Evolutionary conservation across 805 yeast genomes (phyloP), one percentile per base, ranked within the genome.

Genomic region (Hyphopichia homilentoma): DNA sequence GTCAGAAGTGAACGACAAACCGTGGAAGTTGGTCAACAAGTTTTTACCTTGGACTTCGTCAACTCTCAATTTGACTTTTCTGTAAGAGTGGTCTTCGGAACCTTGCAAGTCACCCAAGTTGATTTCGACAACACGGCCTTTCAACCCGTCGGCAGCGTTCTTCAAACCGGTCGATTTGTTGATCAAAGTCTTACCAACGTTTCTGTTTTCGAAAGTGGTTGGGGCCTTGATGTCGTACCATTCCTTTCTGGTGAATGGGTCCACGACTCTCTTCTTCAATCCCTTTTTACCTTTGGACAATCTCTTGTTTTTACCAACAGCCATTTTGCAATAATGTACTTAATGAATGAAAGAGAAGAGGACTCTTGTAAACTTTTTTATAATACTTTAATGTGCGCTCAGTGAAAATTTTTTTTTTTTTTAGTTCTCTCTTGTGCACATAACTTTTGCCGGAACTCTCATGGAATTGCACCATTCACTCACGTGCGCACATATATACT

Each of bases 191-290:
- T 88, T 87, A 69, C 96, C 96, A 61, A 86, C 96, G 60, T 84
- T 84, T 73, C 95, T 86, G 83, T 84, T 84, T 73, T 87, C 95
- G 62, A 88, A 88, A 55, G 95, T 85, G 60, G 95, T 80, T 61
- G 97, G 97, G 51, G 96, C 97, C 77, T 86, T 86, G 76, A 87
- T 84, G 70, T 83, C 90, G 70, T 74, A 87, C 96, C 96, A 88
- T 61, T 87, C 96, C 75, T 88, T 88, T 72, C 85, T 85, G 80
- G 95, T 76, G 89, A 89, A 88, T 64, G 96, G 96, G 79, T 88
- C 97, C 54, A 86, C 93, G 66, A 84, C 88, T 81, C 81, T 88
- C 94, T 88, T 89, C 94, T 89, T 88, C 72, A 85, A 73, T 62
- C 96, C 96, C 75, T 88, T 88, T 87, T 81, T 81, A 63, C 87